Evolutionary conservation across 2,329 filamentous ascomycete species (phyloP).

Genomic region (Cladophialophora chaetospira): DNA sequence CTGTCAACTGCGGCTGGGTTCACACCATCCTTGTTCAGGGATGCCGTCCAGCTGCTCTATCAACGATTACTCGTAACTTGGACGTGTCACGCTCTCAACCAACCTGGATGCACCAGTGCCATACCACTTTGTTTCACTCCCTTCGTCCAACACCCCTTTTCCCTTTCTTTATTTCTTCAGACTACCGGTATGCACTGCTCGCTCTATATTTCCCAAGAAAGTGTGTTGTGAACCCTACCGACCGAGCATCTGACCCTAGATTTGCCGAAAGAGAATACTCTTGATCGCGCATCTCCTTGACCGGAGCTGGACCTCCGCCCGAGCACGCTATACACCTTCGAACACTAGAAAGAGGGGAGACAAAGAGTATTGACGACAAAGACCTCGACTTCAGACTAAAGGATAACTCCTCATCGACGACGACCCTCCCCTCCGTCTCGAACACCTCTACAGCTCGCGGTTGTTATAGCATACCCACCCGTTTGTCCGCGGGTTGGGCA

Average conservation of each 20-base stretch:
- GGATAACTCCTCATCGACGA: not conserved
- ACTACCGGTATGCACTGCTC: not conserved
- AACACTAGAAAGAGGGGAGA: not conserved
- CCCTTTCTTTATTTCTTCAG: constrained; percentile 2
- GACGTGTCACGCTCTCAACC: constrained; percentile 13
- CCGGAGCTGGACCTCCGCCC: constrained; percentile 23
- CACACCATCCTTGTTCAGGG: constrained; percentile 1
- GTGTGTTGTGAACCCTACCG: not conserved
- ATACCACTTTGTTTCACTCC: constrained; percentile 3
- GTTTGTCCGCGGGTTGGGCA: constrained; percentile 23
- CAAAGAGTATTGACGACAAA: constrained; percentile 15
- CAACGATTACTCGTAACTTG: constrained; percentile 4
- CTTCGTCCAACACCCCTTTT: not conserved
- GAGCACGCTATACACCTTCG: not conserved
- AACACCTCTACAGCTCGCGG: constrained; percentile 15
- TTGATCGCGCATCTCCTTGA: constrained; percentile 15
- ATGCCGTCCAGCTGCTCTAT: constrained; percentile 9
- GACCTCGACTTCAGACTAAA: too few species aligned
- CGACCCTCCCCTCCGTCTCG: not conserved
- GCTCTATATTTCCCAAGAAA: not conserved
- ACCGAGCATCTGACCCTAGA: constrained; percentile 2
- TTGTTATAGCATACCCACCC: constrained; percentile 18
- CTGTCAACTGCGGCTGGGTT: constrained; percentile 11
- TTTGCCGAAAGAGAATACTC: constrained; percentile 8
- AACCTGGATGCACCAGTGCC: not conserved